Percentiles rank a stretch among this genome's conserved stretches.
These are phyloP conservation scores for Salvia miltiorrhiza DNA, from an alignment of 257 asterid genomes.

Conservation along the genomic window DNA sequence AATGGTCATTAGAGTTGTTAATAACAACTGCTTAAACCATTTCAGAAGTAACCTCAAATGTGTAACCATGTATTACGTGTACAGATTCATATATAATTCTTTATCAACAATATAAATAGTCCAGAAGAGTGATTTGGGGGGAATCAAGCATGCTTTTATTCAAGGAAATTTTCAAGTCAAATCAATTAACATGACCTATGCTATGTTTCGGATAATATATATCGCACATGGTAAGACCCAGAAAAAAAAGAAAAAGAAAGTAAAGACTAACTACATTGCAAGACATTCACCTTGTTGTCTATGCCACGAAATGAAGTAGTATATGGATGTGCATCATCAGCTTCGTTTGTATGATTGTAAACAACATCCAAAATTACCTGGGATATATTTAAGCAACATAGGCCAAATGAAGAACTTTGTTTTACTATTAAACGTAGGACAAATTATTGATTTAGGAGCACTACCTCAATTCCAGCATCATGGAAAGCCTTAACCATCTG, in stretches of 20 bases:
- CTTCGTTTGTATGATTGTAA: constrained; percentile 94
- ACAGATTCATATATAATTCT: not conserved
- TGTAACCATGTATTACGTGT: not conserved
- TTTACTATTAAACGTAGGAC: not conserved
- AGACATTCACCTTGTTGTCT: constrained; percentile 84
- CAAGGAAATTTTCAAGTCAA: constrained; percentile 8
- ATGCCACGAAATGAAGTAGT: constrained; percentile 97
- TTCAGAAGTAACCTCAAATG: constrained; percentile 2
- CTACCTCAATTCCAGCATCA: constrained; percentile 91
- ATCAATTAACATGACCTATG: not conserved
- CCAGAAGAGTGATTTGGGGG: not conserved
- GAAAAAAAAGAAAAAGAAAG: not conserved
- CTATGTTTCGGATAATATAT: not conserved
- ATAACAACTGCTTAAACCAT: constrained; percentile 4
- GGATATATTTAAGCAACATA: constrained; percentile 23
- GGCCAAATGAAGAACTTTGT: constrained; percentile 9
- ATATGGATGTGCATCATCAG: constrained; percentile 83
- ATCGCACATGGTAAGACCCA: constrained; percentile 9
- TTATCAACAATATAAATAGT: not conserved
- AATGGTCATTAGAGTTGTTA: not conserved
- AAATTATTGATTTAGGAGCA: constrained; percentile 11
- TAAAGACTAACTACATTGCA: not conserved
- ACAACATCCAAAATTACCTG: constrained; percentile 98
- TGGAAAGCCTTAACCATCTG: constrained; percentile 96
- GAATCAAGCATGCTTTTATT: not conserved